A percentile compares a stretch with the other conserved stretches of the same genome.
Conservation (phyloP, 257 asterid species). For the Haberlea rhodopensis region DNA sequence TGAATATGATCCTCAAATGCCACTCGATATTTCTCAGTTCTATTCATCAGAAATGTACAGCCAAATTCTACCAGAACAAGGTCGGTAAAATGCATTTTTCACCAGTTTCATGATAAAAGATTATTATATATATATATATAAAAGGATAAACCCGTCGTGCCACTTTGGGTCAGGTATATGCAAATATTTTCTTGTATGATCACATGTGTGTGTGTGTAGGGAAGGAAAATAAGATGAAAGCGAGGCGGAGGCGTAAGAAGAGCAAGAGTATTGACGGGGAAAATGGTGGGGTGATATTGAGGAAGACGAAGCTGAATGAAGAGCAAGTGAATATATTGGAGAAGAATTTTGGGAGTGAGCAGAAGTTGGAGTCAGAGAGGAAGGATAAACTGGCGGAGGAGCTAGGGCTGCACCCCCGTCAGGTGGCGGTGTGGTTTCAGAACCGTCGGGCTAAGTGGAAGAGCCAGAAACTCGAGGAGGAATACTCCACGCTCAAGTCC, state of each 20-base stretch:
- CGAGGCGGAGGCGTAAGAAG: conserved; percentile 20
- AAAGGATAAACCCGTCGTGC: conserved; percentile 26
- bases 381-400: conserved; percentile 77
- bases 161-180: too few species aligned
- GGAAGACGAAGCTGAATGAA: conserved; percentile 79
- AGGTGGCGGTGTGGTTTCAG: conserved; percentile 97
- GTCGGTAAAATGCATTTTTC: conserved; percentile 25
- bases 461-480: conserved; percentile 83
- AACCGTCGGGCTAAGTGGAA: conserved; percentile 87
- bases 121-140: conserved; percentile 16
- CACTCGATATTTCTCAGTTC: conserved; percentile 45
- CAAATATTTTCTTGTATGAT: neutral
- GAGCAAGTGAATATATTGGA: conserved; percentile 66
- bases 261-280: conserved; percentile 33
- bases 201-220: neutral
- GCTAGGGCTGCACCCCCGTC: conserved; percentile 81
- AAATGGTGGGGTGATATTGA: conserved; percentile 29
- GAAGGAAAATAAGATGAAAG: neutral
- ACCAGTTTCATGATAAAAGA: neutral
- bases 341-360: conserved; percentile 60
- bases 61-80: conserved; percentile 38
- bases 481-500: conserved; percentile 50
- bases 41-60: conserved; percentile 33
- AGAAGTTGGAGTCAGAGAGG: conserved; percentile 81
- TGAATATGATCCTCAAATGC: conserved; percentile 44